phyloP scores from a whole-genome alignment of 208 protist species.

The Lotmaria passim region DNA sequence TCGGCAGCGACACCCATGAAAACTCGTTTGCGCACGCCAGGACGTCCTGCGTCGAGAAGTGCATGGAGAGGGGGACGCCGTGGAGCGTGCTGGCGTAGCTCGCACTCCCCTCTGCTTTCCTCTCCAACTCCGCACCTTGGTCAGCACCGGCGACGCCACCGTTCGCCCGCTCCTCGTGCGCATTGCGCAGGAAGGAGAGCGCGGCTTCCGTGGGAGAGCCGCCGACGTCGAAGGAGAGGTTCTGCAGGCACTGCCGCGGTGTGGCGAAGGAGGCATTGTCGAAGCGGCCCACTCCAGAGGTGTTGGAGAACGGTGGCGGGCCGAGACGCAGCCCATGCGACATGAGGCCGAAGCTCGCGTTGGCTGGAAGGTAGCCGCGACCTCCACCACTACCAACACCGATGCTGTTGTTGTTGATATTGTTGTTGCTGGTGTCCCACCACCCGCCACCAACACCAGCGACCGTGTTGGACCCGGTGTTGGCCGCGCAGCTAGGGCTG shows the following conservation, averaged over 20 bases:
- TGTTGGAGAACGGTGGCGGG: not conserved
- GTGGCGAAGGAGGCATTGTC: conserved; percentile 26
- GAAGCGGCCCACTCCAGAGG: not conserved
- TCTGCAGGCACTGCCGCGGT: conserved; percentile 7
- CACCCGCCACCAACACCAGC: conserved; percentile 5
- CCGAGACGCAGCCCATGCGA: conserved; percentile 3
- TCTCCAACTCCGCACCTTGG: not conserved
- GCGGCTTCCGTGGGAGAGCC: conserved; percentile 25
- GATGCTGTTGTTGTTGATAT: conserved; percentile 5
- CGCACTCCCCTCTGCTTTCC: not conserved
- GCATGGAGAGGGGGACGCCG: conserved; percentile 5
- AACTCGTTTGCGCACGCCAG: conserved; percentile 30
- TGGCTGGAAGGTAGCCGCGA: conserved; percentile 1
- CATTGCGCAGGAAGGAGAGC: conserved; percentile 24
- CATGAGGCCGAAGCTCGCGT: conserved; percentile 20
- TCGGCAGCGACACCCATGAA: conserved; percentile 34
- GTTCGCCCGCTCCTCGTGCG: conserved; percentile 19
- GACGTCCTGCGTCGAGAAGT: conserved; percentile 26
- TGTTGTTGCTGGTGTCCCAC: conserved; percentile 4
- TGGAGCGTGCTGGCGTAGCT: conserved; percentile 1
- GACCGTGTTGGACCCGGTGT: not conserved
- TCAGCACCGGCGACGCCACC: too few relatives aligned
- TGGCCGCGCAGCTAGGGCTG: conserved; percentile 23
- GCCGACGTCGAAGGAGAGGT: conserved; percentile 23
- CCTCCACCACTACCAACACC: conserved; percentile 14